Conservation (phyloP, 805 yeast genomes). For the Cyberlindnera subsufficiens region DNA sequence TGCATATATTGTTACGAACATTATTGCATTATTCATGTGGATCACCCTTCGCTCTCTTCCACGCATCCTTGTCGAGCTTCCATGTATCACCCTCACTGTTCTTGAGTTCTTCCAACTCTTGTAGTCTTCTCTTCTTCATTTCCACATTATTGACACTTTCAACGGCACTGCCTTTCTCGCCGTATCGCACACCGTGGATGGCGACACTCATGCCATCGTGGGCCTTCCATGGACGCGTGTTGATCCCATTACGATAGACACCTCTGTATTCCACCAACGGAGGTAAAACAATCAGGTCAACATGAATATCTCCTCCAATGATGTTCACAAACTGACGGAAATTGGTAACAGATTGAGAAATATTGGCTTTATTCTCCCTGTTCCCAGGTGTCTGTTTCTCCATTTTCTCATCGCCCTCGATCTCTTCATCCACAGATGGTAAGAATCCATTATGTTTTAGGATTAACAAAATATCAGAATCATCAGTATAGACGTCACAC, state of each 20-base stretch:
- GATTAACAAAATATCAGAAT: slow-evolving; percentile 74
- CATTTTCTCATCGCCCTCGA: slow-evolving; percentile 12
- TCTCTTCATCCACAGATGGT: slow-evolving; percentile 27
- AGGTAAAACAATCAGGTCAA: slow-evolving; percentile 53
- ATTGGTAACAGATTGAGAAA: slow-evolving; percentile 24
- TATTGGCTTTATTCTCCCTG: slow-evolving; percentile 24
- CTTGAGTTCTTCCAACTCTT: slow-evolving; percentile 13
- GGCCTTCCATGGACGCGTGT: slow-evolving; percentile 67
- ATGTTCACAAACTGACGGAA: slow-evolving; percentile 22
- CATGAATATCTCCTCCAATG: slow-evolving; percentile 29
- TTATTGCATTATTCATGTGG: neutral
- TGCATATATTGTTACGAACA: too few relatives aligned
- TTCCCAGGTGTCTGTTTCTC: slow-evolving; percentile 37
- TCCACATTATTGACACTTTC: slow-evolving; percentile 13
- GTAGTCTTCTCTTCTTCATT: slow-evolving; percentile 19
- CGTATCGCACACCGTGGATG: slow-evolving; percentile 38
- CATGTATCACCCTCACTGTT: slow-evolving; percentile 7
- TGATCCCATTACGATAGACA: slow-evolving; percentile 58
- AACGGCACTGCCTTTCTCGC: slow-evolving; percentile 23
- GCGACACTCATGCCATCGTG: slow-evolving; percentile 82
- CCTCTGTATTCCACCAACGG: slow-evolving; percentile 60
- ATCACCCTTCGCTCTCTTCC: slow-evolving; percentile 14
- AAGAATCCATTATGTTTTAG: slow-evolving; percentile 72
- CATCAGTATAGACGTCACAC: slow-evolving; percentile 88
- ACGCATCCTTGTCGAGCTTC: slow-evolving; percentile 19